Evolutionary conservation across 495 filamentous ascomycete species (phyloP).

Genomic region (Astrocystis sublimbata): DNA sequence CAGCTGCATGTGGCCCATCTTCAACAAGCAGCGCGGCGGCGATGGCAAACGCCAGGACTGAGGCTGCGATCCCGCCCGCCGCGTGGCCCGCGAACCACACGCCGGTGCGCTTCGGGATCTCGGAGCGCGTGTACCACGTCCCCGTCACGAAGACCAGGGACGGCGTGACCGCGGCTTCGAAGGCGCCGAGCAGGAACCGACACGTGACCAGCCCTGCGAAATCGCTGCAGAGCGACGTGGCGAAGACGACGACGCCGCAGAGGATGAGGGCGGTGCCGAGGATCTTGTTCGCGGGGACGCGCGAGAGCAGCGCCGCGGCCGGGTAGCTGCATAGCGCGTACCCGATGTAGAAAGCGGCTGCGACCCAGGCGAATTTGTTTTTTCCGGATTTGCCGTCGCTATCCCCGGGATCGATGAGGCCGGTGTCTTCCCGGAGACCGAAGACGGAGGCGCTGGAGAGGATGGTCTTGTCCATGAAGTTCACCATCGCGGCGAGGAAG

Average conservation of each 20-base stretch:
- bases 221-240: conserved; percentile 70
- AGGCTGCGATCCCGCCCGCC: conserved; percentile 40
- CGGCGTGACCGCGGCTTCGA: conserved; percentile 52
- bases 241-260: conserved; percentile 70
- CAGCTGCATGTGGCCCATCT: too few relatives aligned
- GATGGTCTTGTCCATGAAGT: conserved; percentile 43
- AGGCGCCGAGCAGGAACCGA: conserved; percentile 50
- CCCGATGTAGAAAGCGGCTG: conserved; percentile 40
- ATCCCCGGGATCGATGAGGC: conserved; percentile 28
- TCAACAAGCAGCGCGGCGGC: conserved; percentile 17
- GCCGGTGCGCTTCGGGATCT: conserved; percentile 38
- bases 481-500: conserved; percentile 33
- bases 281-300: conserved; percentile 36
- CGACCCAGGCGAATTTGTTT: conserved; percentile 39
- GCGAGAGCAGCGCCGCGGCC: conserved; percentile 30
- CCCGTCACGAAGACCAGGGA: conserved; percentile 36
- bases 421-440: conserved; percentile 34
- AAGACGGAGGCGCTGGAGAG: conserved; percentile 38
- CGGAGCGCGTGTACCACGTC: conserved; percentile 40
- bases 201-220: conserved; percentile 67
- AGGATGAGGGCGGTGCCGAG: conserved; percentile 30
- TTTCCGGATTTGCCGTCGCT: not conserved
- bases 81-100: conserved; percentile 46
- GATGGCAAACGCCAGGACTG: conserved; percentile 48
- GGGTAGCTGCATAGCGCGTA: conserved; percentile 36